Evolutionary conservation across 2,329 filamentous ascomycete genomes (phyloP), one percentile per base, ranked within the genome.

Genomic region (Torrubiellomyces zombiae): DNA sequence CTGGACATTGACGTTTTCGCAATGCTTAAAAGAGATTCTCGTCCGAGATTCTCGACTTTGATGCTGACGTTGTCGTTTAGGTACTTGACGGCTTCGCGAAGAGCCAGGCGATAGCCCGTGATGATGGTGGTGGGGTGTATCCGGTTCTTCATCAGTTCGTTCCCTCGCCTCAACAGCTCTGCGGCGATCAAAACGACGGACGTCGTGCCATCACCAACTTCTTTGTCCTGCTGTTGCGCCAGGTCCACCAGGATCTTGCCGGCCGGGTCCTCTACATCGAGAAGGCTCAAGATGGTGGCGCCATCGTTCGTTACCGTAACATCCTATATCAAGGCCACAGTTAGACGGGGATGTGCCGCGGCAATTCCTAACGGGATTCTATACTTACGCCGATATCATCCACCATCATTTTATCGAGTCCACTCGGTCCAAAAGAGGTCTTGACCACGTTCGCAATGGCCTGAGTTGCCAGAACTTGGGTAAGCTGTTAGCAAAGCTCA

Each of bases 321-420:
- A 60, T 98, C 89, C 76, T 82, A 41, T 21, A 26, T 5, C 5
- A 5, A 20, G 15, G 7, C n/a, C n/a, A n/a, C n/a, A n/a, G n/a
- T n/a, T n/a, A n/a, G n/a, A n/a, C n/a, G n/a, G n/a, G n/a, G n/a
- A n/a, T n/a, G n/a, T n/a, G n/a, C n/a, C n/a, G n/a, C n/a, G n/a
- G n/a, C n/a, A n/a, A n/a, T n/a, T n/a, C n/a, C n/a, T n/a, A n/a
- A n/a, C n/a, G n/a, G n/a, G n/a, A n/a, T n/a, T 23, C 23, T 29
- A 26, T 24, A 34, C 74, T 42, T 69, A 82, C 77, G 47, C 89
- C 89, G 52, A 98, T 95, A 51, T 98, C 89, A 58, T 98, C 89
- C 43, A 98, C 89, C 89, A 98, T 95, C 89, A 98, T 98, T 70
- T 98, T 98, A 53, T 98, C 89, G 38, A 98, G 68, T 24, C 89